Conservation (phyloP, 257 asterid species). For the Capsicum chinense region DNA sequence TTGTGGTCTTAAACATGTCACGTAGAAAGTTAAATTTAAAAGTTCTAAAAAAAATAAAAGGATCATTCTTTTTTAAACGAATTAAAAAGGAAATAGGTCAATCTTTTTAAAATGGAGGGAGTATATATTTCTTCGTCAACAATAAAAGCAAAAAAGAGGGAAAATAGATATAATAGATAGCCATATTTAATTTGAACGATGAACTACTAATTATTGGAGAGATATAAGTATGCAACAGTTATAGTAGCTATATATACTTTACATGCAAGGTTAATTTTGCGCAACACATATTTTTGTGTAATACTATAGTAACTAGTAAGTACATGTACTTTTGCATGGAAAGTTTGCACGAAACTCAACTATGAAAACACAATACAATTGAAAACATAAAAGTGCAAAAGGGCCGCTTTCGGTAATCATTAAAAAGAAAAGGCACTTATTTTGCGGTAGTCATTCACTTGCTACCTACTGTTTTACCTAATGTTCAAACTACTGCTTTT, state of each 20-base stretch:
- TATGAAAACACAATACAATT: neutral
- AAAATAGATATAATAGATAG: neutral
- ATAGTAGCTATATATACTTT: neutral
- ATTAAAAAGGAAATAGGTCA: too few relatives aligned
- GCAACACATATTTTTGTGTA: neutral
- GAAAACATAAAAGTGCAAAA: neutral
- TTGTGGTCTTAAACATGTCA: too few relatives aligned
- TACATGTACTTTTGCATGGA: neutral
- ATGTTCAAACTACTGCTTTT: conserved; percentile 7
- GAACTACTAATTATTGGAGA: neutral
- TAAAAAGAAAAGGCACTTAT: neutral
- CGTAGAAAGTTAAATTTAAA: too few relatives aligned
- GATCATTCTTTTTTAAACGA: too few relatives aligned
- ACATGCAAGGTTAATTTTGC: neutral
- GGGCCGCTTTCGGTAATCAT: neutral
- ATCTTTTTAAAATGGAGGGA: too few relatives aligned
- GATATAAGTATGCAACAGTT: neutral
- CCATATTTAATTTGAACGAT: neutral
- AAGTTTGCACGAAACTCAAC: conserved; percentile 11
- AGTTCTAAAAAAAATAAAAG: too few relatives aligned
- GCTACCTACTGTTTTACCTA: neutral
- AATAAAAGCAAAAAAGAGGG: neutral
- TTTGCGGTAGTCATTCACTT: neutral
- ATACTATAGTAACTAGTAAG: neutral
- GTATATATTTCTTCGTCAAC: neutral